Conservation (phyloP, 169 alveolate species). For the Eimeria brunetti region DNA sequence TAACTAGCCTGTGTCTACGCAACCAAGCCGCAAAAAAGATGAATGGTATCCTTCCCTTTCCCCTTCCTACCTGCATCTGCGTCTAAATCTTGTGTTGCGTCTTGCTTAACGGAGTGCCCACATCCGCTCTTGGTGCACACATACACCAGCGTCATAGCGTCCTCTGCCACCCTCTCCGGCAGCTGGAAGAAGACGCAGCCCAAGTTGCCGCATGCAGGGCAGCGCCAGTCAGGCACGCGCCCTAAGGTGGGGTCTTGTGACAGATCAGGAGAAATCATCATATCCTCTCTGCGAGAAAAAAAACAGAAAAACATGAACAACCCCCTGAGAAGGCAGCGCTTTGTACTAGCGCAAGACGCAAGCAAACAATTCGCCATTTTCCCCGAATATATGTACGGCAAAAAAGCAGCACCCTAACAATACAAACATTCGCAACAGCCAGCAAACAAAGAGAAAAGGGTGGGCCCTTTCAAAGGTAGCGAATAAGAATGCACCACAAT, state of each 20-base stretch:
- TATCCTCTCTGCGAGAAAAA: constrained; percentile 87
- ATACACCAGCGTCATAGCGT: constrained; percentile 94
- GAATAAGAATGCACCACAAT: too few species aligned
- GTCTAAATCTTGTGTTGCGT: constrained; percentile 27
- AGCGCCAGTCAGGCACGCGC: constrained; percentile 92
- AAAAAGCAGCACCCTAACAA: background rate
- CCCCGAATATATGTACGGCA: too few species aligned
- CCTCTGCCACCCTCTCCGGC: constrained; percentile 93
- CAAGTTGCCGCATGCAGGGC: constrained; percentile 89
- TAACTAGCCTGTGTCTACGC: too few species aligned
- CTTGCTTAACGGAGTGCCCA: constrained; percentile 82
- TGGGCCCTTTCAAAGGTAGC: too few species aligned
- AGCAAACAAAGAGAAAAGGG: too few species aligned
- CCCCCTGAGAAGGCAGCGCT: background rate
- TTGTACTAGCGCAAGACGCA: background rate
- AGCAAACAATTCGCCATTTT: too few species aligned
- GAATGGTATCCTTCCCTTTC: too few species aligned
- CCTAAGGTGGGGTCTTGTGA: constrained; percentile 94
- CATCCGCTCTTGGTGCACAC: constrained; percentile 91
- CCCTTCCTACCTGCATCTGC: constrained; percentile 27
- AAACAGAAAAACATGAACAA: background rate
- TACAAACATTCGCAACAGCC: background rate
- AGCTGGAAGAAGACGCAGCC: constrained; percentile 94
- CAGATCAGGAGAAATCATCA: constrained; percentile 89
- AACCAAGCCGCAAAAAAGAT: too few species aligned